Evolutionary conservation across 1,284 basidiomycete genomes (phyloP).

Genomic region (Heliocybe sulcata): DNA sequence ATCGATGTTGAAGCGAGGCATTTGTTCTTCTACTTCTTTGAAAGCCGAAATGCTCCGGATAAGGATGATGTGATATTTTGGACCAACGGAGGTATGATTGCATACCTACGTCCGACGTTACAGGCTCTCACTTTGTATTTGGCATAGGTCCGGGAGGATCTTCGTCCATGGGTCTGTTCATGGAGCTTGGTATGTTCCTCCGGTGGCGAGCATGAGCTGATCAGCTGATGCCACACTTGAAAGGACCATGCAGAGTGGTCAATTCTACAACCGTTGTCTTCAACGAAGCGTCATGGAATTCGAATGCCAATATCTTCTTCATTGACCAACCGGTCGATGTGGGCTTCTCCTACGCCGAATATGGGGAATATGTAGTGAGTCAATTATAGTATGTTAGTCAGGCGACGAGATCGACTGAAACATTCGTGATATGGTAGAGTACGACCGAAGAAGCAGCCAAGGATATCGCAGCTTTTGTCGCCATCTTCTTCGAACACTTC

Average conservation of each 20-base stretch:
- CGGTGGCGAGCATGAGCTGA: not conserved
- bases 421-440: slow-evolving; percentile 29
- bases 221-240: not conserved
- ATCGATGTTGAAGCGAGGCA: slow-evolving; percentile 67
- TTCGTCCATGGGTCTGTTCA: slow-evolving; percentile 52
- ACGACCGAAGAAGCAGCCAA: slow-evolving; percentile 33
- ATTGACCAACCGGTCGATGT: slow-evolving; percentile 60
- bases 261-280: slow-evolving; percentile 35
- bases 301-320: slow-evolving; percentile 65
- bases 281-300: slow-evolving; percentile 63
- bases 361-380: slow-evolving; percentile 55
- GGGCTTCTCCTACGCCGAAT: slow-evolving; percentile 72
- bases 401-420: slow-evolving; percentile 69
- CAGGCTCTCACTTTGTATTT: not conserved
- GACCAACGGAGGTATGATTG: slow-evolving; percentile 24
- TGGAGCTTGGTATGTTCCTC: slow-evolving; percentile 46
- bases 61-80: slow-evolving; percentile 30
- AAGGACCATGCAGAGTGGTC: slow-evolving; percentile 44
- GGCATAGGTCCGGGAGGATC: slow-evolving; percentile 42
- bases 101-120: too few relatives aligned
- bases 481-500: slow-evolving; percentile 39
- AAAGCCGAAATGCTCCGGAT: slow-evolving; percentile 31
- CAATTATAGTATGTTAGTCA: slow-evolving; percentile 35
- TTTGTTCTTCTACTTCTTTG: slow-evolving; percentile 81
- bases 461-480: slow-evolving; percentile 48